These are phyloP conservation scores for Tieghemostelium lacteum DNA, from an alignment of 78 protist genomes.

Conservation along the genomic window DNA sequence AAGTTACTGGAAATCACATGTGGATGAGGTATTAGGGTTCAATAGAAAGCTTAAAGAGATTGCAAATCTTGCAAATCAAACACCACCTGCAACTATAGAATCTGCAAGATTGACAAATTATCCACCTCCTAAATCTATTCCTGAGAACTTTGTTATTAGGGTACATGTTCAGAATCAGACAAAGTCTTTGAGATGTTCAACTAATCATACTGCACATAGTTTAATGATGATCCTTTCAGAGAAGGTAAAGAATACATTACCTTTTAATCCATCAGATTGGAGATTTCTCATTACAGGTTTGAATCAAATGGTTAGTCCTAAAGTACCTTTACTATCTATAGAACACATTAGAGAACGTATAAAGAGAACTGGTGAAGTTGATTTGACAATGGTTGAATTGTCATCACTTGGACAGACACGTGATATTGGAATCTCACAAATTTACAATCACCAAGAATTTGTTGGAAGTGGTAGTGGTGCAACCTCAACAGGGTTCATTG, in stretches of 20 bases:
- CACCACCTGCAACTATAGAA: not conserved
- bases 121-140: conserved; percentile 71
- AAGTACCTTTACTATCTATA: conserved; percentile 49
- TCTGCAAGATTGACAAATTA: conserved; percentile 44
- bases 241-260: conserved; percentile 41
- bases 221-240: conserved; percentile 58
- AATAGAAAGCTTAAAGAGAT: conserved; percentile 7
- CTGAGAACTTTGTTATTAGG: conserved; percentile 51
- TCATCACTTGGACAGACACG: not conserved
- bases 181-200: conserved; percentile 46
- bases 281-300: conserved; percentile 54
- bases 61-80: conserved; percentile 7
- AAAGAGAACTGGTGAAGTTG: conserved; percentile 69
- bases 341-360: conserved; percentile 46
- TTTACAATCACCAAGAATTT: not conserved
- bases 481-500: no score
- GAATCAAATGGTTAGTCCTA: conserved; percentile 35
- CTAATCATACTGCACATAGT: conserved; percentile 54
- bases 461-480: no score
- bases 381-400: conserved; percentile 49
- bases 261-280: conserved; percentile 14
- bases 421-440: not conserved
- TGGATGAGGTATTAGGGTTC: conserved; percentile 40
- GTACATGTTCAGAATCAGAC: conserved; percentile 55
- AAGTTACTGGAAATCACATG: conserved; percentile 45